Conservation (phyloP, 2,329 filamentous ascomycete genomes). For the Colletotrichum aenigma region DNA sequence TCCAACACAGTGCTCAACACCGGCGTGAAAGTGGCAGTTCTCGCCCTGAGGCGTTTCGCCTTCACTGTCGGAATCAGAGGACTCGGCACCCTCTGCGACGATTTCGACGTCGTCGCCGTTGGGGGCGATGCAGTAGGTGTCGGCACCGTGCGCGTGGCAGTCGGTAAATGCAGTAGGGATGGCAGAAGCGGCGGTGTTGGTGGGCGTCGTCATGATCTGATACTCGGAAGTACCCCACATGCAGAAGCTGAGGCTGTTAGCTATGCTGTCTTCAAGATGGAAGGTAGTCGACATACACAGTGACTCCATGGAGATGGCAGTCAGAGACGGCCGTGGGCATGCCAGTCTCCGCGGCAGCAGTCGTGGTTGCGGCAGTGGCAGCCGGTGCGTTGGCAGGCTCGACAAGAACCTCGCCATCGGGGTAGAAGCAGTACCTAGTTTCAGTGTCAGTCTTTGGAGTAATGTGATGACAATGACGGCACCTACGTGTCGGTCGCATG, state of each 20-base stretch:
- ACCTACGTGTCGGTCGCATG: conserved; percentile 55
- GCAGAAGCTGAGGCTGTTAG: conserved; percentile 42
- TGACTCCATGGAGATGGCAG: conserved; percentile 45
- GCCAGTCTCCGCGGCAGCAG: not conserved
- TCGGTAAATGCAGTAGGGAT: conserved; percentile 66
- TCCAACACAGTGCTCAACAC: conserved; percentile 61
- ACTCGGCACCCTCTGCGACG: conserved; percentile 37
- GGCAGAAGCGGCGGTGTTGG: conserved; percentile 50
- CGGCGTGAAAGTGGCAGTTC: conserved; percentile 76
- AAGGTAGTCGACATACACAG: conserved; percentile 35
- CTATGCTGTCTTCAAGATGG: not conserved
- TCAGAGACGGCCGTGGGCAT: conserved; percentile 40
- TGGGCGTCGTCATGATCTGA: conserved; percentile 50
- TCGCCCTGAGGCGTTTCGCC: conserved; percentile 33
- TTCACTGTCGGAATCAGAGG: conserved; percentile 24
- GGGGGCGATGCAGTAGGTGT: conserved; percentile 65
- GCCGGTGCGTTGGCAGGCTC: conserved; percentile 24
- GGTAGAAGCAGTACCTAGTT: conserved; percentile 46
- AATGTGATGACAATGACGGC: not conserved
- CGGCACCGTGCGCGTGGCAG: conserved; percentile 65
- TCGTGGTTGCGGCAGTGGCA: conserved; percentile 9
- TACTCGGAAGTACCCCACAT: conserved; percentile 48
- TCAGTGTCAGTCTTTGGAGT: no score
- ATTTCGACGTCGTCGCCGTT: conserved; percentile 66
- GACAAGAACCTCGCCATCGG: conserved; percentile 46